Evolutionary conservation across 176 grass and related monocot genomes (phyloP).

Genomic region (Juncus inflexus): DNA sequence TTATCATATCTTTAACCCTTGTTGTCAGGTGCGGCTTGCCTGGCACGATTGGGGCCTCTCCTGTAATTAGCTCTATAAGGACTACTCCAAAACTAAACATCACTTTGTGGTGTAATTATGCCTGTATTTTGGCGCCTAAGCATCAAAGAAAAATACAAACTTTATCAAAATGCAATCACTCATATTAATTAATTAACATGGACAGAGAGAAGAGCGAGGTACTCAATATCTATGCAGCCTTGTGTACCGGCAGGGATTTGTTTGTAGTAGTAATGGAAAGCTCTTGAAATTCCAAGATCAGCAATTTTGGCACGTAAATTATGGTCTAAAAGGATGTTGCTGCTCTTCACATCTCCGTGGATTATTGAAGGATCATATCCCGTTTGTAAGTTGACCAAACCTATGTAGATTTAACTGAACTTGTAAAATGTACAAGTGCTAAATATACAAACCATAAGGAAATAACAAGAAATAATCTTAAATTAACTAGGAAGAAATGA

Average conservation of each 20-base stretch:
- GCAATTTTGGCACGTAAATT: constrained; percentile 40
- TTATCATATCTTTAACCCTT: constrained; percentile 13
- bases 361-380: constrained; percentile 33
- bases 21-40: constrained; percentile 17
- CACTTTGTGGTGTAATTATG: too few relatives aligned
- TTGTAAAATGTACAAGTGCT: too few relatives aligned
- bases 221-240: constrained; percentile 62
- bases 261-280: not conserved
- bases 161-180: too few relatives aligned
- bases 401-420: constrained; percentile 16
- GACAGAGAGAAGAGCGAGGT: not conserved
- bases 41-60: constrained; percentile 24
- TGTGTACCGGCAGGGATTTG: constrained; percentile 28
- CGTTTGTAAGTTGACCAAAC: constrained; percentile 53
- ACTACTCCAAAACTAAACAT: constrained; percentile 6
- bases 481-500: too few relatives aligned
- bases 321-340: constrained; percentile 49
- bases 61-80: constrained; percentile 12
- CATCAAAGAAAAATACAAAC: too few relatives aligned
- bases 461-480: too few relatives aligned
- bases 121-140: too few relatives aligned
- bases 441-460: too few relatives aligned
- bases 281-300: constrained; percentile 49
- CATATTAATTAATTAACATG: too few relatives aligned
- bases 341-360: constrained; percentile 50